Base-by-base conservation (phyloP, 2,329 filamentous ascomycete genomes). In the Aspergillus tanneri region DNA sequence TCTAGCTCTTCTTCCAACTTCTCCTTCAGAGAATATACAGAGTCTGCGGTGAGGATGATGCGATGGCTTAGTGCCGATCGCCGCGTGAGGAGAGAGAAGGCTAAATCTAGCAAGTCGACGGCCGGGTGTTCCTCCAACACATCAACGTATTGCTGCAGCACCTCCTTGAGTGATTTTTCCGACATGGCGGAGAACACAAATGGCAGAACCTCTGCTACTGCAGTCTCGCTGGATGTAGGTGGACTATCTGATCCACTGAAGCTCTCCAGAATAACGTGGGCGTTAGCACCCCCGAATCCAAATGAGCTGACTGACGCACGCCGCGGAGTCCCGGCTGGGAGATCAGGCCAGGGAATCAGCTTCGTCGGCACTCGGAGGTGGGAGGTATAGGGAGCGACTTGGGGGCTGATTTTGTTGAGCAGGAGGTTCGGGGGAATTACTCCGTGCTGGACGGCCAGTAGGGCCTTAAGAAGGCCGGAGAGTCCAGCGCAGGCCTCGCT, bases 351-450 rank as follows among this genome's bases (percentile, higher is more conserved):
- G 12, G 39, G 40, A 22, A 30, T 34, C 2, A 43, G 16, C 23
- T 14, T 39, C 5, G 50, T 57, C 6, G 53, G 50, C 27, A 62
- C 34, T 14, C 49, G 11, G 4, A 64, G 43, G 16, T 53, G 22
- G 2, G 43, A 23, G 35, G 46, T 54, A 24, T 54, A 61, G 9
- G 55, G 60, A 19, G 40, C 37, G 3, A 65, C 24, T 4, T 43
- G 43, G 0, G 60, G 51, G 44, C 56, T 62, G 2, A 60, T 41
- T 0, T 23, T 18, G 5, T 56, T 32, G 28, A 64, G 60, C 8
- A 47, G 49, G 5, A 65, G 10, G 41, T 64, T 65, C 8, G 60
- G 61, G 2, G 61, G 60, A 4, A 65, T 57, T 3, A 49, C n/a
- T 3, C 43, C 32, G 11, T 60, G 43, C 38, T 66, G 51, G 10